A percentile compares a stretch with the other conserved stretches of the same genome.
phyloP scores from a whole-genome alignment of 78 protist genomes.

The Monocercomonoides exilis region DNA sequence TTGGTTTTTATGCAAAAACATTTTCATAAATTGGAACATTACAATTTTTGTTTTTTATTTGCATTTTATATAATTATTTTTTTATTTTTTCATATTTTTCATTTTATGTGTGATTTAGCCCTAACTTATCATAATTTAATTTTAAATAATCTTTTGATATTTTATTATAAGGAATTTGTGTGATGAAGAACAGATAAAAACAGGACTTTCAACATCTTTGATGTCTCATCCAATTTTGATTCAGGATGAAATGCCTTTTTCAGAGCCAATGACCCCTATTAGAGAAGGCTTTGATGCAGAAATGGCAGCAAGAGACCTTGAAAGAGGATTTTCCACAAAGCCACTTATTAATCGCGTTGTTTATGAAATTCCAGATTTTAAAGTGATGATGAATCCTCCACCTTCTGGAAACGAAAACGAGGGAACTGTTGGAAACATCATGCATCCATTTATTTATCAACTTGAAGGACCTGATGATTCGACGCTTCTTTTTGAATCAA shows the following conservation, averaged over 20 bases:
- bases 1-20: too few relatives aligned
- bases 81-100: too few relatives aligned
- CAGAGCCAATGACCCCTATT: background rate
- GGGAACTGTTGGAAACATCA: background rate
- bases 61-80: too few relatives aligned
- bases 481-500: slow-evolving; percentile 51
- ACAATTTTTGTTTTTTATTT: too few relatives aligned
- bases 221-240: background rate
- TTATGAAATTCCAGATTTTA: background rate
- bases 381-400: background rate
- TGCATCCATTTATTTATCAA: background rate
- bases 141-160: too few relatives aligned
- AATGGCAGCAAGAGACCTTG: background rate
- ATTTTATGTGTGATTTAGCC: too few relatives aligned
- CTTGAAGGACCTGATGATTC: slow-evolving; percentile 20
- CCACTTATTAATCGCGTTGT: background rate
- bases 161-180: too few relatives aligned
- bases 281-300: background rate
- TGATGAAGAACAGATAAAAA: too few relatives aligned
- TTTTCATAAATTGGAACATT: too few relatives aligned
- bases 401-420: background rate
- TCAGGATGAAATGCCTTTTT: background rate
- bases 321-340: background rate
- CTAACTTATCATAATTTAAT: too few relatives aligned
- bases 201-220: background rate